Evolutionary conservation across 768 basidiomycete genomes (phyloP).

Genomic region (Amanita subjunquillea): DNA sequence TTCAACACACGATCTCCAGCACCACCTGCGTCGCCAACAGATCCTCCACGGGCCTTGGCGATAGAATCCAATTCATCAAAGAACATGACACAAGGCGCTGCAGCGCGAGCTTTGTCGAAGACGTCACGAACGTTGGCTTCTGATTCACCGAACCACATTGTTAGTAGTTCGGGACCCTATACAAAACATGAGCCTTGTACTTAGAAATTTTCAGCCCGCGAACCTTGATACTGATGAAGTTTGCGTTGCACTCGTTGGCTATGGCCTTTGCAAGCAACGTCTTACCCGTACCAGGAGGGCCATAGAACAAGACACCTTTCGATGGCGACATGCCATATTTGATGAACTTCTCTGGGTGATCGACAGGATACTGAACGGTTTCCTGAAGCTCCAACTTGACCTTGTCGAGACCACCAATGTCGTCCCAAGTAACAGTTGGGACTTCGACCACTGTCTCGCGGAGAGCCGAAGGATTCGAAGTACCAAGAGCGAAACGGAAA

Average conservation of each 20-base stretch:
- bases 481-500: slow-evolving; percentile 97
- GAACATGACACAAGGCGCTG: slow-evolving; percentile 99
- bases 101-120: slow-evolving; percentile 99
- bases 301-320: slow-evolving; percentile 99
- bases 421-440: slow-evolving; percentile 97
- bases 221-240: slow-evolving; percentile 98
- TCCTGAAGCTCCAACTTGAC: slow-evolving; percentile 99
- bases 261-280: slow-evolving; percentile 97
- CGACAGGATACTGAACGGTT: slow-evolving; percentile 99
- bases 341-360: slow-evolving; percentile 99
- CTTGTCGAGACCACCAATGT: slow-evolving; percentile 98
- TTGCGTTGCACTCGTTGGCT: slow-evolving; percentile 99
- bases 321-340: slow-evolving; percentile 99
- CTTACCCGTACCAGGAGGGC: slow-evolving; percentile 99
- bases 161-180: slow-evolving; percentile 91
- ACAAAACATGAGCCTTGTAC: slow-evolving; percentile 9
- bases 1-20: slow-evolving; percentile 98
- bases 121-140: slow-evolving; percentile 99
- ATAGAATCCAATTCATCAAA: slow-evolving; percentile 99
- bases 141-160: slow-evolving; percentile 99
- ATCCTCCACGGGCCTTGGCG: slow-evolving; percentile 85
- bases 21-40: slow-evolving; percentile 84
- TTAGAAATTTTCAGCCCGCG: slow-evolving; percentile 1
- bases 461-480: slow-evolving; percentile 95
- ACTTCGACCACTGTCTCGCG: slow-evolving; percentile 99